Evolutionary conservation across 768 basidiomycete species (phyloP).

Genomic region (Russula griseocarnosa): DNA sequence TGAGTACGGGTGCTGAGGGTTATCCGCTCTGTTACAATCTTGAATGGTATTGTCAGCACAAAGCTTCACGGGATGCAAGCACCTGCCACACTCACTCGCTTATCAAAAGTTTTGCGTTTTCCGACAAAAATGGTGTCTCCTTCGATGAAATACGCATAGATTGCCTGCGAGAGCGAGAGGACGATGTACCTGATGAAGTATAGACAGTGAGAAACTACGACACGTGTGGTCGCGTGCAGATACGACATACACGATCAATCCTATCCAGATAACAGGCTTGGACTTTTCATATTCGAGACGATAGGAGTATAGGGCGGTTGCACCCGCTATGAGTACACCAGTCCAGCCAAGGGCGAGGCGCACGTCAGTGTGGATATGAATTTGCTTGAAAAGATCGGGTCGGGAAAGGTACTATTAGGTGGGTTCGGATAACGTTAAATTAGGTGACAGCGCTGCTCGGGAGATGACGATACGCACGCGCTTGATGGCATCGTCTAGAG

Average conservation of each 20-base stretch:
- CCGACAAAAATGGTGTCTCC: constrained; percentile 83
- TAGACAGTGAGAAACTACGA: neutral
- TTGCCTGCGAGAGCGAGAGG: constrained; percentile 65
- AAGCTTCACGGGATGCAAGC: neutral
- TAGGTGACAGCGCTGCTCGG: neutral
- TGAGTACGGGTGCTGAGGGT: constrained; percentile 67
- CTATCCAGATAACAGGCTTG: constrained; percentile 74
- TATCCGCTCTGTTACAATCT: constrained; percentile 91
- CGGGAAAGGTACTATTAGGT: constrained; percentile 66
- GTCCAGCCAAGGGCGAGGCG: constrained; percentile 84
- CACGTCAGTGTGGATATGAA: constrained; percentile 83
- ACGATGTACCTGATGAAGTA: constrained; percentile 58
- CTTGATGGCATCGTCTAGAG: constrained; percentile 82
- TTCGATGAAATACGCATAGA: constrained; percentile 86
- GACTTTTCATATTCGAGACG: constrained; percentile 85
- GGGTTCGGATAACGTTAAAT: neutral
- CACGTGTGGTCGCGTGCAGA: constrained; percentile 16
- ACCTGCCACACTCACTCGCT: constrained; percentile 53
- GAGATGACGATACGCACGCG: constrained; percentile 46
- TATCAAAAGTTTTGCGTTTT: constrained; percentile 84
- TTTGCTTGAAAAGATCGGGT: constrained; percentile 81
- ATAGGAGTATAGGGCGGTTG: constrained; percentile 81
- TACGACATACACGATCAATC: constrained; percentile 65
- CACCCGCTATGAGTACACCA: constrained; percentile 74
- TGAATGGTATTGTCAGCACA: constrained; percentile 7